These are phyloP conservation scores for Porphyrellus cyaneotinctus DNA, from an alignment of 768 basidiomycete genomes.

Conservation along the genomic window DNA sequence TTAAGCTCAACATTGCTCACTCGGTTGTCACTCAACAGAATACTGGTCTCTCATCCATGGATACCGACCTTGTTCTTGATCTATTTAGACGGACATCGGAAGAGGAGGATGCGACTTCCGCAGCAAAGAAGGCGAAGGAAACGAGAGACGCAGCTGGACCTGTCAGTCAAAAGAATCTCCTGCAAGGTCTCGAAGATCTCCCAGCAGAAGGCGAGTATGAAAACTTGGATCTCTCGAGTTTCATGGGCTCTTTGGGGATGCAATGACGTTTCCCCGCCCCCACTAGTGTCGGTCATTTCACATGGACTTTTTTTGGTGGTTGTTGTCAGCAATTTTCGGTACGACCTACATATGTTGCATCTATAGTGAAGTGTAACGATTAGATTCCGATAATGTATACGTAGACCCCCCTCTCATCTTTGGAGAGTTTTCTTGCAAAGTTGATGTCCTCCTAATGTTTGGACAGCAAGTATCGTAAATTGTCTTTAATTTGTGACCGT, in stretches of 20 bases:
- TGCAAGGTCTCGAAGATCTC: slow-evolving; percentile 88
- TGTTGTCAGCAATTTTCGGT: slow-evolving; percentile 10
- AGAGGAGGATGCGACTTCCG: slow-evolving; percentile 65
- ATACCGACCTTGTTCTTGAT: slow-evolving; percentile 94
- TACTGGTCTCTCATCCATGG: slow-evolving; percentile 90
- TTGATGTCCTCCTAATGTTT: not conserved
- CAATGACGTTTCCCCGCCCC: slow-evolving; percentile 23
- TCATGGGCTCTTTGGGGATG: slow-evolving; percentile 79
- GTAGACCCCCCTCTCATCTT: slow-evolving; percentile 20
- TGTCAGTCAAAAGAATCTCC: slow-evolving; percentile 72
- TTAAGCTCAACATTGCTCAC: slow-evolving; percentile 97
- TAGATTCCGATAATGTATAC: slow-evolving; percentile 34
- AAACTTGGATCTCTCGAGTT: slow-evolving; percentile 77
- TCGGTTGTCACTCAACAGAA: slow-evolving; percentile 98
- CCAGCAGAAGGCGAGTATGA: slow-evolving; percentile 93
- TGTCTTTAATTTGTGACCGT: too few species aligned
- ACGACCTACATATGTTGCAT: slow-evolving; percentile 31
- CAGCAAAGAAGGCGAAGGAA: slow-evolving; percentile 47
- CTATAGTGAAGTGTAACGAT: slow-evolving; percentile 33
- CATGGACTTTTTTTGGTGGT: slow-evolving; percentile 13
- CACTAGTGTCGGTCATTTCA: slow-evolving; percentile 14
- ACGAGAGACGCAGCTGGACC: slow-evolving; percentile 53
- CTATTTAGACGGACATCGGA: slow-evolving; percentile 78
- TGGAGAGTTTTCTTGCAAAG: slow-evolving; percentile 15
- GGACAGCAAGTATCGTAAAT: too few species aligned